These are phyloP conservation scores for Polygonum maritimum DNA, from an alignment of 148 eudicot species.

Conservation along the genomic window DNA sequence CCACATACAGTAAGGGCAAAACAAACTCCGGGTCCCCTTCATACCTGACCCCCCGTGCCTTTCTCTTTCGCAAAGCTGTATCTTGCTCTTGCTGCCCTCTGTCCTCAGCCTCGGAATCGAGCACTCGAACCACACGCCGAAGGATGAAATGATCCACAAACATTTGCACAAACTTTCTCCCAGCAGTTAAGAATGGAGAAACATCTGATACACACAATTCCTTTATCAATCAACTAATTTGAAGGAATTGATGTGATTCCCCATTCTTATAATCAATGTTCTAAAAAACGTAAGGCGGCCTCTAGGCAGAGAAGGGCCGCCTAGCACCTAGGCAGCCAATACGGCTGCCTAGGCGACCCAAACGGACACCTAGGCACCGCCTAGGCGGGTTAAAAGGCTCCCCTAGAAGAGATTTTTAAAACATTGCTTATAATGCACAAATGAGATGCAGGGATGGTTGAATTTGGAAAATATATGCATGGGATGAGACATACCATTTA, in stretches of 20 bases:
- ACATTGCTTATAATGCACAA: too few relatives aligned
- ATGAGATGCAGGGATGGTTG: neutral
- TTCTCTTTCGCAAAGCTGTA: conserved; percentile 65
- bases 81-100: conserved; percentile 43
- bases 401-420: too few relatives aligned
- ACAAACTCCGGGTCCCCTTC: conserved; percentile 81
- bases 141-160: conserved; percentile 64
- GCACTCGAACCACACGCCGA: conserved; percentile 44
- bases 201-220: conserved; percentile 36
- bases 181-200: conserved; percentile 69
- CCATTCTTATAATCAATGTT: neutral
- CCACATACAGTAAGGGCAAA: conserved; percentile 93
- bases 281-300: too few relatives aligned
- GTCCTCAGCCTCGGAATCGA: conserved; percentile 40
- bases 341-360: too few relatives aligned
- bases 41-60: conserved; percentile 43
- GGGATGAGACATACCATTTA: neutral
- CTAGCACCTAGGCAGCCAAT: too few relatives aligned
- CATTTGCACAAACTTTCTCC: conserved; percentile 69
- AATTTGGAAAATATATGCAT: neutral
- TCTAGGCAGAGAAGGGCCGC: too few relatives aligned
- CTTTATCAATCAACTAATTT: neutral
- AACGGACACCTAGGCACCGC: too few relatives aligned
- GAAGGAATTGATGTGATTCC: neutral
- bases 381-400: too few relatives aligned